These are phyloP conservation scores for Collybia mongolica DNA, from an alignment of 768 basidiomycete species.

Conservation along the genomic window DNA sequence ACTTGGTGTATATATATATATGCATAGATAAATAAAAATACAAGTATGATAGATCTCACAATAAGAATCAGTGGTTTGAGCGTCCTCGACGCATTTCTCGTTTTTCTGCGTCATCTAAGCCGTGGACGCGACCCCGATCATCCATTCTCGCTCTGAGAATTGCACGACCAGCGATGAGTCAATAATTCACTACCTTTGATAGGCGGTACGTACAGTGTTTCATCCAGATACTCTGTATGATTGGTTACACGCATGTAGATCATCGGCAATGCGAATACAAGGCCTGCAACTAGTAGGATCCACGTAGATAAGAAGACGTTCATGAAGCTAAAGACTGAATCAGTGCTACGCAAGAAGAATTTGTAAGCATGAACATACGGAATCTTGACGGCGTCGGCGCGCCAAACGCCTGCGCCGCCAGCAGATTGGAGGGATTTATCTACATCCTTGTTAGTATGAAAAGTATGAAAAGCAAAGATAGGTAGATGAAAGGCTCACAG, in stretches of 20 bases:
- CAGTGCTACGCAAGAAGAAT: too few relatives aligned
- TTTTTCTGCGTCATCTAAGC: neutral
- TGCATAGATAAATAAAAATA: too few relatives aligned
- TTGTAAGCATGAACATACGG: constrained; percentile 46
- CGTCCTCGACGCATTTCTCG: neutral
- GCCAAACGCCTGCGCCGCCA: constrained; percentile 74
- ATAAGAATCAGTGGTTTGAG: too few relatives aligned
- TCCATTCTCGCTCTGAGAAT: constrained; percentile 35
- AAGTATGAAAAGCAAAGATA: neutral
- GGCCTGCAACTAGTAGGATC: constrained; percentile 62
- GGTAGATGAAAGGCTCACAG: constrained; percentile 45
- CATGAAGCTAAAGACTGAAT: constrained; percentile 46
- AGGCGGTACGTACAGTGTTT: constrained; percentile 41
- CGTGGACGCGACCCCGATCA: constrained; percentile 22
- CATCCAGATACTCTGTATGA: constrained; percentile 50
- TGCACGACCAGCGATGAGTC: neutral
- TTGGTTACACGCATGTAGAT: constrained; percentile 68
- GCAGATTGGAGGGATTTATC: constrained; percentile 80
- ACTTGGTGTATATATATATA: too few relatives aligned
- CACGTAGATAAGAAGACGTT: constrained; percentile 75
- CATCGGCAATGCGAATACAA: constrained; percentile 71
- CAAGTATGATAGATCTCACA: too few relatives aligned
- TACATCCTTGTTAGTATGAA: constrained; percentile 10
- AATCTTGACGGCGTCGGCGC: constrained; percentile 56
- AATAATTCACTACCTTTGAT: neutral